phyloP scores from a whole-genome alignment of 2,329 filamentous ascomycete species.

The Myriosclerotinia curreyana region DNA sequence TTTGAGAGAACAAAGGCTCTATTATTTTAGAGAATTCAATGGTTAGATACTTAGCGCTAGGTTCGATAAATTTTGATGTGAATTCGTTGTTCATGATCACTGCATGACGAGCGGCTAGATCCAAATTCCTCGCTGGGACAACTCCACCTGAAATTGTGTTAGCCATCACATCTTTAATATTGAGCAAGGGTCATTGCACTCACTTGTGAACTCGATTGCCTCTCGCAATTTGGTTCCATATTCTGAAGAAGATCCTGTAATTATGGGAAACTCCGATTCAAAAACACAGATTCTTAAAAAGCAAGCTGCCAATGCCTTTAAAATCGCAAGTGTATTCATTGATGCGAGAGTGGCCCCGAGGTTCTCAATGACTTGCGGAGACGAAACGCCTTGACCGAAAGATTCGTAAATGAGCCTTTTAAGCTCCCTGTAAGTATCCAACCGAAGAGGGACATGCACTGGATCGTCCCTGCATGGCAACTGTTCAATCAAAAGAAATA shows the following conservation, averaged over 20 bases:
- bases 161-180: not conserved
- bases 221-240: slow-evolving; percentile 14
- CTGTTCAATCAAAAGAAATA: not conserved
- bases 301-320: slow-evolving; percentile 13
- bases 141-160: slow-evolving; percentile 20
- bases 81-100: slow-evolving; percentile 17
- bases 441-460: not conserved
- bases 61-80: not conserved
- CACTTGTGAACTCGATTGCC: slow-evolving; percentile 19
- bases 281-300: slow-evolving; percentile 24
- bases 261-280: slow-evolving; percentile 22
- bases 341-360: not conserved
- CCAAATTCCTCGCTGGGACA: slow-evolving; percentile 23
- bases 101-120: slow-evolving; percentile 18
- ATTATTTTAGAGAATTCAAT: slow-evolving; percentile 21
- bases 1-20: slow-evolving; percentile 24
- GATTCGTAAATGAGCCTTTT: not conserved
- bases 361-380: not conserved
- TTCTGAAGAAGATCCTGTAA: slow-evolving; percentile 14
- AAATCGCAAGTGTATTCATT: not conserved
- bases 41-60: slow-evolving; percentile 14
- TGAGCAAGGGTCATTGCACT: not conserved
- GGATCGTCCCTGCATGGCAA: not conserved
- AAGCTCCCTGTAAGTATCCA: not conserved
- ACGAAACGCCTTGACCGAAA: not conserved